phyloP scores from a whole-genome alignment of 2,329 filamentous ascomycete genomes.

The Neofusicoccum parvum region DNA sequence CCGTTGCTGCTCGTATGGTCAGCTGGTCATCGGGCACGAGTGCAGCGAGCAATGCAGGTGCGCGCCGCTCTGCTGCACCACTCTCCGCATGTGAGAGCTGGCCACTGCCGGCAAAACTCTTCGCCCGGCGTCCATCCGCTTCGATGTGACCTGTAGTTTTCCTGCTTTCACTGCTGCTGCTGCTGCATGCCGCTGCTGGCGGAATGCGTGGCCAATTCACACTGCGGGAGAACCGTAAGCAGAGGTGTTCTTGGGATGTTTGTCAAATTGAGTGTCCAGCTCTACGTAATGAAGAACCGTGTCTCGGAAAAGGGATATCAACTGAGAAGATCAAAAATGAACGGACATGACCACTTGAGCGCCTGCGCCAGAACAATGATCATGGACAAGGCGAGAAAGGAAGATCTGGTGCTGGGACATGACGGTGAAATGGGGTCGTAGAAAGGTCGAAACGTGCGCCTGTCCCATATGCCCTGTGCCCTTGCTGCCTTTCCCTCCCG shows the following conservation, averaged over 20 bases:
- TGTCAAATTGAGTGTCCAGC: background rate
- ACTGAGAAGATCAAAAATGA: background rate
- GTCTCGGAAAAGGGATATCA: conserved; percentile 14
- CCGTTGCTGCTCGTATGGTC: background rate
- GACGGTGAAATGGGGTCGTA: background rate
- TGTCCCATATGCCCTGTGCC: background rate
- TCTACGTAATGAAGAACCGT: background rate
- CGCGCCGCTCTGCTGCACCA: background rate
- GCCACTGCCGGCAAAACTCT: background rate
- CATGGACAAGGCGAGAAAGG: background rate
- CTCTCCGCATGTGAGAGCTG: conserved; percentile 3
- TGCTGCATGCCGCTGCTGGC: background rate
- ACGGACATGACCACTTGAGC: conserved; percentile 1
- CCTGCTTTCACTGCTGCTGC: background rate
- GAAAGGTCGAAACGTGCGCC: background rate
- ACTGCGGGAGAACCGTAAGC: background rate
- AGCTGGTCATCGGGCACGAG: conserved; percentile 8
- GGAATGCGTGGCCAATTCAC: background rate
- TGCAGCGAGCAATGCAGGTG: conserved; percentile 1
- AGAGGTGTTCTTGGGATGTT: background rate
- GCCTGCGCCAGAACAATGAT: background rate
- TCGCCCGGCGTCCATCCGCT: background rate
- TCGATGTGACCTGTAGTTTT: conserved; percentile 12
- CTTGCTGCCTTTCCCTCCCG: background rate
- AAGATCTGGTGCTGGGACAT: background rate